Base-by-base conservation (phyloP, 345 rosid species). In the Fremontodendron californicum region DNA sequence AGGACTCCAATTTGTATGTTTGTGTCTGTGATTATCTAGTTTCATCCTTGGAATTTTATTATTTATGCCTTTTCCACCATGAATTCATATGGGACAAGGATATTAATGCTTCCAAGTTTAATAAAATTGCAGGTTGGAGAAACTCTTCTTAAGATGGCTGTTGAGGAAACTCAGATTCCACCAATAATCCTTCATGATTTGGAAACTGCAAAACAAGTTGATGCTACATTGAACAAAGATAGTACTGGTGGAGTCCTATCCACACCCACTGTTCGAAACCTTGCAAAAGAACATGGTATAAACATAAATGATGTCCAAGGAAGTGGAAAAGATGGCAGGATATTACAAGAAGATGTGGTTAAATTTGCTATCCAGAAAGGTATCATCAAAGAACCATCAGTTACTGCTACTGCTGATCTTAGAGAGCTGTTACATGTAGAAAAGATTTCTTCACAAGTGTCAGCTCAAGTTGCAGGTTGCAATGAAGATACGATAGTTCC, bases 251-350 rank as follows among this genome's bases (percentile, higher is more conserved):
- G 88, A 78, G 85, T 86, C 78, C 78, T 89, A 23, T 88, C 91
- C 67, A 92, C 94, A 0, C 99, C 99, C 57, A 89, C 96, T 68
- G 92, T 93, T 75, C 91, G 99, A 43, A 71, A 82, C 76, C 90
- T 92, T 83, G 99, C 97, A 27, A 93, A 89, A 80, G 84, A 88
- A 31, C 88, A 91, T 89, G 90, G 88, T 71, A 77, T 95, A 75
- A 82, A 85, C 71, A 83, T 93, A 60, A 80, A 86, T 80, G 88
- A 84, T 75, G 83, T 95, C 31, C 85, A 46, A 61, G 96, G 96
- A 80, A 87, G 86, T 82, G 97, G 98, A 60, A 85, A 79, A 78
- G 93, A 86, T 78, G 93, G 98, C 66, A 87, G 98, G 67, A 88
- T 95, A 65, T 80, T 88, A 71, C 93, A 89, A 85, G 99, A 93